Base-by-base conservation (phyloP, 2,329 filamentous ascomycete genomes). In the Epicoccum nigrum region DNA sequence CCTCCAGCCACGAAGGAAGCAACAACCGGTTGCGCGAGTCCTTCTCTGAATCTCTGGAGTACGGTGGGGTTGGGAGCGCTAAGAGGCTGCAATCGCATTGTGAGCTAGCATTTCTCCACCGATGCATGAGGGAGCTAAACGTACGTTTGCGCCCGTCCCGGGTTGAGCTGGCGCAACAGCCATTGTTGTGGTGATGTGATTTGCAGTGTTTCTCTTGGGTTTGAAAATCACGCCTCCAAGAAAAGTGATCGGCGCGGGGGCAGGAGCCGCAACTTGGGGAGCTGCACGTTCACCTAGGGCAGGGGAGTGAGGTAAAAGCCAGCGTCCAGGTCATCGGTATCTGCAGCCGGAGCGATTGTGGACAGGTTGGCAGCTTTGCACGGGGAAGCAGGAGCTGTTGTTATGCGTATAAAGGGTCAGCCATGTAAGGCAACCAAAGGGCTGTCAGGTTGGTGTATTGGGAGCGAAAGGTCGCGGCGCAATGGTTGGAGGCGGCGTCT, bases 1-100 rank as follows among this genome's bases (percentile, higher is more conserved):
- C 94, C 94, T 55, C 94, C 94, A 23, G 91, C 94, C 67, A 95
- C 88, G 69, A 99, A 99, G 27, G 94, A 92, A 33, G 94, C 93
- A 27, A 92, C 78, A 31, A 97, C 87, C 4, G 93, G 92, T 58
- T 96, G 89, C 8, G 92, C 88, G 56, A 97, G 54, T 33, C 70
- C 55, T 39, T 67, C 61, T 42, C 64, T 61, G 31, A 67, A 43
- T 45, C 61, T 67, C 45, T 71, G 56, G 38, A 67, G 54, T 17
- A 51, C 43, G 5, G 64, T 63, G 12, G 60, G 44, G 35, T 64
- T 52, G 9, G 57, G 54, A 35, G 62, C 50, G 32, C 53, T 35
- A 12, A 56, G 54, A 32, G 66, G 58, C 54, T 57, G 39, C 35
- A 30, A 42, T 34, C 53, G 37, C 23, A 17, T 28, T 19, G 58